Base-by-base conservation (phyloP, 345 rosid genomes). In the Theobroma cacao region DNA sequence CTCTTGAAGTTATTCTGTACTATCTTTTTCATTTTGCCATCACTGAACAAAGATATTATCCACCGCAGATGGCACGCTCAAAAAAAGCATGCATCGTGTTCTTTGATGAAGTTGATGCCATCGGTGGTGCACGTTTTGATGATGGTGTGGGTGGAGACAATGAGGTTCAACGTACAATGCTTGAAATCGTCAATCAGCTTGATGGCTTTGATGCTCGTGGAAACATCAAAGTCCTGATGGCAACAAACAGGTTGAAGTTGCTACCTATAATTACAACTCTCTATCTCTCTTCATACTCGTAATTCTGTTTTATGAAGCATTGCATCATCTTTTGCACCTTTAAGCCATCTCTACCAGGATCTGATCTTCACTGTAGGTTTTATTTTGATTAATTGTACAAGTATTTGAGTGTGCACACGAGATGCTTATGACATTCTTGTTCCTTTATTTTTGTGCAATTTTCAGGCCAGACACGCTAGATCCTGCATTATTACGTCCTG, bases 131-230 rank as follows among this genome's bases (percentile, higher is more conserved):
- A 8, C 89, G 98, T 26, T 91, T 91, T 81, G 98, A 91, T 80
- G 98, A 91, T 60, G 98, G 94, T 38, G 97, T 88, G 4, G 98
- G 98, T 71, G 94, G 98, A 70, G 98, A 93, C 56, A 92, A 92
- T 53, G 94, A 92, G 82, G 98, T 93, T 38, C 94, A 92, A 24
- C 90, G 97, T 15, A 92, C 94, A 12, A 92, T 92, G 97, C 94
- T 90, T 82, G 98, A 91, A 83, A 91, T 93, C 30, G 94, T 93
- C 38, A 91, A 90, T 50, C 98, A 92, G 82, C 91, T 93, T 71
- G 98, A 93, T 80, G 97, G 97, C 38, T 92, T 93, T 7, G 97
- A 93, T 1, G 97, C 89, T 18, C 88, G 93, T 6, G 93, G 91
- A 60, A 89, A 89, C 78, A 88, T 89, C 66, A 88, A 87, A 76